Evolutionary conservation across 306 rosid genomes (phyloP).

Genomic region (Malus orientalis): DNA sequence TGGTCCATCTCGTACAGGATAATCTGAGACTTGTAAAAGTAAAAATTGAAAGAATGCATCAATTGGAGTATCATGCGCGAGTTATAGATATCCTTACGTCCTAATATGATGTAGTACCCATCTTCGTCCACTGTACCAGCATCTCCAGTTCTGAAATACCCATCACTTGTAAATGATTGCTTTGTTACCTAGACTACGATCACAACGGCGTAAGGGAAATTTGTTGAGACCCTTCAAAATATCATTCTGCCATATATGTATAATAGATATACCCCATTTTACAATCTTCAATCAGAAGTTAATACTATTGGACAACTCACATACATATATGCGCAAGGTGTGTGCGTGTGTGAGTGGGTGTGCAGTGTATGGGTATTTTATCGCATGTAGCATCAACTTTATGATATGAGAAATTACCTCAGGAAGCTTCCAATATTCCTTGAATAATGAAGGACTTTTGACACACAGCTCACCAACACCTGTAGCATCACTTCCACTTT

Average conservation of each 20-base stretch:
- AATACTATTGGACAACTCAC: neutral
- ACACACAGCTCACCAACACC: conserved; percentile 75
- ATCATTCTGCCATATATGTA: neutral
- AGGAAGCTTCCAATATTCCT: conserved; percentile 86
- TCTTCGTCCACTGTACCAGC: conserved; percentile 70
- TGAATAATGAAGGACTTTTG: conserved; percentile 73
- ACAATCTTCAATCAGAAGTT: neutral
- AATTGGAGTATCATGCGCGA: conserved; percentile 3
- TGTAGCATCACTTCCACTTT: conserved; percentile 13
- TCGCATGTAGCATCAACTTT: neutral
- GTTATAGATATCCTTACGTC: conserved; percentile 58
- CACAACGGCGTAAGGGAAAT: neutral
- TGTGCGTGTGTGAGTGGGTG: neutral
- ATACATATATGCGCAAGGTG: neutral
- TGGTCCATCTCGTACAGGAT: neutral
- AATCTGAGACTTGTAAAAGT: neutral
- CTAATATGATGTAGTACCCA: conserved; percentile 79
- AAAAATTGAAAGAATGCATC: neutral
- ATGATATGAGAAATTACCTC: conserved; percentile 42
- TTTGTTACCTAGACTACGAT: conserved; percentile 50
- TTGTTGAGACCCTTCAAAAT: neutral
- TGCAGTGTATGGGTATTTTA: neutral
- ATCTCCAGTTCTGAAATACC: conserved; percentile 96
- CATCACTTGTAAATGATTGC: conserved; percentile 67
- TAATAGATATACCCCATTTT: neutral